phyloP scores from a whole-genome alignment of 192 early-diverging fungal species.

The Podila clonocystis region DNA sequence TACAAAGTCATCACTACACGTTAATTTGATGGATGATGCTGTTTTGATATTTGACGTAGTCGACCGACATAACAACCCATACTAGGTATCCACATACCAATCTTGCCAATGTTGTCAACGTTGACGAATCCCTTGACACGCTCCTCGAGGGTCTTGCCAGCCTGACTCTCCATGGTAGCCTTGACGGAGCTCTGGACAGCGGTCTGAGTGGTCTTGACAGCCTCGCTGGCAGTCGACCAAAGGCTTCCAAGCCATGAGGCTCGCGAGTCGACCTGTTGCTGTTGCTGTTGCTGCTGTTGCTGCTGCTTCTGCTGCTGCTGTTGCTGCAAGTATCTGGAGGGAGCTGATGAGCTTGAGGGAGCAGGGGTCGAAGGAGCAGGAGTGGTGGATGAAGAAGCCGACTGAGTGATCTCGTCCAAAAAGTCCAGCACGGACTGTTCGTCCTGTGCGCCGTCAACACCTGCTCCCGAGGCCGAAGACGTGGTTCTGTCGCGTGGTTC shows the following conservation, averaged over 20 bases:
- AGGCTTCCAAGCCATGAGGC: slow-evolving; percentile 59
- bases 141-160: slow-evolving; percentile 58
- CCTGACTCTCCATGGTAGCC: slow-evolving; percentile 58
- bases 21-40: neutral
- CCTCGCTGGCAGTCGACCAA: slow-evolving; percentile 63
- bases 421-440: slow-evolving; percentile 57
- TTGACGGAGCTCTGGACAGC: slow-evolving; percentile 62
- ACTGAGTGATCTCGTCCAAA: slow-evolving; percentile 56
- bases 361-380: slow-evolving; percentile 38
- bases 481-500: slow-evolving; percentile 8
- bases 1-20: neutral
- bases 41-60: neutral
- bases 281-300: slow-evolving; percentile 38
- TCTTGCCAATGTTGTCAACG: slow-evolving; percentile 68
- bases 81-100: slow-evolving; percentile 47
- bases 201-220: slow-evolving; percentile 64
- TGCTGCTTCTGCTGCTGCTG: slow-evolving; percentile 14
- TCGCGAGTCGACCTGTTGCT: slow-evolving; percentile 21
- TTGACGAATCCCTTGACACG: slow-evolving; percentile 64
- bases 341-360: slow-evolving; percentile 34
- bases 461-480: slow-evolving; percentile 4
- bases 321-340: slow-evolving; percentile 20
- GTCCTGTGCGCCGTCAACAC: slow-evolving; percentile 24
- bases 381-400: slow-evolving; percentile 26
- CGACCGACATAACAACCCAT: neutral